These are phyloP conservation scores for Cryptosporidium tyzzeri DNA, from an alignment of 169 alveolate genomes.

Conservation along the genomic window DNA sequence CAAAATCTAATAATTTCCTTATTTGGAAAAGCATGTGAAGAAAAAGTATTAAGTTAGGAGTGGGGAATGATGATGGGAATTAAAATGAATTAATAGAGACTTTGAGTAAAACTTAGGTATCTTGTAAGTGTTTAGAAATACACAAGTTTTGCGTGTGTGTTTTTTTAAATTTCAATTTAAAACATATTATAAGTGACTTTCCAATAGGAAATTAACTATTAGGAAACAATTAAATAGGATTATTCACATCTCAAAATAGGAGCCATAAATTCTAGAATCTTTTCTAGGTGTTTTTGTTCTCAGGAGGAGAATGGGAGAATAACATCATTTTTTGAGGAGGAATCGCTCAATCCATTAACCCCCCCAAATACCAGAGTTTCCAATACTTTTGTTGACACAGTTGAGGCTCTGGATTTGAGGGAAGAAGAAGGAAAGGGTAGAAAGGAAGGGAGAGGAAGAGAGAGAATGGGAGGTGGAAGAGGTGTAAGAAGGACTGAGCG, in stretches of 20 bases:
- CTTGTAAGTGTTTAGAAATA: too few species aligned
- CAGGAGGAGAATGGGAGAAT: background rate
- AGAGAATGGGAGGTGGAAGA: too few species aligned
- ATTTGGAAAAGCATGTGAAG: background rate
- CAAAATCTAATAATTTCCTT: slow-evolving; percentile 1
- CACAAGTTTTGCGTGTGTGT: too few species aligned
- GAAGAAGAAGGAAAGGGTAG: background rate
- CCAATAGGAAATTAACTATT: too few species aligned
- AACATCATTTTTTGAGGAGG: background rate
- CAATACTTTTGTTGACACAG: background rate
- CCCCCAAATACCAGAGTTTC: slow-evolving; percentile 60
- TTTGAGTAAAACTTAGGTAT: background rate
- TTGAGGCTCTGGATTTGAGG: background rate
- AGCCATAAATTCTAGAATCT: background rate
- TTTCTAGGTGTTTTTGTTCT: slow-evolving; percentile 2
- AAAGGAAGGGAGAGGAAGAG: too few species aligned
- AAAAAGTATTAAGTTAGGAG: background rate
- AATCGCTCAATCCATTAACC: slow-evolving; percentile 5
- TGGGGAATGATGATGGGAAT: background rate
- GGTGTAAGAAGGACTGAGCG: too few species aligned
- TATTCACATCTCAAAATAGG: slow-evolving; percentile 20
- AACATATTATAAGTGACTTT: too few species aligned
- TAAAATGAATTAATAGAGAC: background rate
- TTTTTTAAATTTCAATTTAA: too few species aligned
- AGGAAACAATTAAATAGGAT: background rate